phyloP scores from a whole-genome alignment of 2,329 filamentous ascomycete genomes.

The Knoxdaviesia capensis region DNA sequence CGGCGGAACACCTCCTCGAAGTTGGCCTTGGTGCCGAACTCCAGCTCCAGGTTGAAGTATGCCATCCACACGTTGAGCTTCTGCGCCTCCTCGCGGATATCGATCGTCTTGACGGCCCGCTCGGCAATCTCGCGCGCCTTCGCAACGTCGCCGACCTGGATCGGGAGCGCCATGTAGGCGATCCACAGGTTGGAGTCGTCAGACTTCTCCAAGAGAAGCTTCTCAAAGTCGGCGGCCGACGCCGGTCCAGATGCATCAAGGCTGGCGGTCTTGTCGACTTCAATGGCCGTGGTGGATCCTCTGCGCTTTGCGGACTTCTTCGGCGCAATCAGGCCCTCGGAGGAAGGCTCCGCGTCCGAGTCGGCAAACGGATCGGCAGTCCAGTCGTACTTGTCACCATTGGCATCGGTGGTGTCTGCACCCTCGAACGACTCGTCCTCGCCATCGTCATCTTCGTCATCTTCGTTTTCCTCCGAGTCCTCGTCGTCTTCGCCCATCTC shows the following conservation, averaged over 20 bases:
- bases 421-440: slow-evolving; percentile 17
- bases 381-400: slow-evolving; percentile 81
- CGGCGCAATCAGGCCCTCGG: slow-evolving; percentile 27
- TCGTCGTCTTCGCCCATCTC: slow-evolving; percentile 17
- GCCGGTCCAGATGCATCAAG: slow-evolving; percentile 77
- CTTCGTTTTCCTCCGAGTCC: slow-evolving; percentile 14
- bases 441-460: slow-evolving; percentile 20
- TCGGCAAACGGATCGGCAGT: slow-evolving; percentile 48
- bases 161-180: slow-evolving; percentile 96
- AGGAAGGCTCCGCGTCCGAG: slow-evolving; percentile 28
- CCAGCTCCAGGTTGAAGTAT: slow-evolving; percentile 81
- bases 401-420: slow-evolving; percentile 36
- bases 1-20: slow-evolving; percentile 77
- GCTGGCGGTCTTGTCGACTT: slow-evolving; percentile 80
- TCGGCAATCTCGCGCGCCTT: slow-evolving; percentile 81
- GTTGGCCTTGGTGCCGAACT: slow-evolving; percentile 66
- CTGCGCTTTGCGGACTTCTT: slow-evolving; percentile 48
- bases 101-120: slow-evolving; percentile 77
- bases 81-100: slow-evolving; percentile 75
- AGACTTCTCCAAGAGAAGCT: slow-evolving; percentile 75
- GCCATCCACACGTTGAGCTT: slow-evolving; percentile 94
- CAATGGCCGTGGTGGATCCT: slow-evolving; percentile 35
- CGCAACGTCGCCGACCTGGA: slow-evolving; percentile 72
- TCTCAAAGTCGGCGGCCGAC: slow-evolving; percentile 80
- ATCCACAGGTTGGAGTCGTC: slow-evolving; percentile 92